These are phyloP conservation scores for Hypoxylon intermedium DNA, from an alignment of 495 filamentous ascomycete species.

Conservation along the genomic window DNA sequence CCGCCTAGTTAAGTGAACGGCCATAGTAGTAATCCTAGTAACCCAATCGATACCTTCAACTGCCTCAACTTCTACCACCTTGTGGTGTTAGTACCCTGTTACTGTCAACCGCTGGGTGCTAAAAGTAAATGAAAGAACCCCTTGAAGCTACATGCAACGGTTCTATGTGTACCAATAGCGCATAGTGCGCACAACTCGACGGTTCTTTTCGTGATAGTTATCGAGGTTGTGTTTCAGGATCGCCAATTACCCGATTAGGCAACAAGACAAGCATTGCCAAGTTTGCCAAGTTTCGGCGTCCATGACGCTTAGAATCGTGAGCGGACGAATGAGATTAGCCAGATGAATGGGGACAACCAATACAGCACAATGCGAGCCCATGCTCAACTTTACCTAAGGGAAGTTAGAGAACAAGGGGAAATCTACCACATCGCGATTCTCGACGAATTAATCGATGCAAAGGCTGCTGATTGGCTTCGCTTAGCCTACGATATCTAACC, in stretches of 20 bases:
- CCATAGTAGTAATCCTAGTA: too few species aligned
- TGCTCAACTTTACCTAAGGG: conserved; percentile 23
- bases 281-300: conserved; percentile 18
- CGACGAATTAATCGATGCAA: not conserved
- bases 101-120: too few species aligned
- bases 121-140: too few species aligned
- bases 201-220: not conserved
- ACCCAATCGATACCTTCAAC: too few species aligned
- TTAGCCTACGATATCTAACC: conserved; percentile 1
- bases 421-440: conserved; percentile 23
- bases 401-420: too few species aligned
- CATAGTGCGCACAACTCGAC: not conserved
- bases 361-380: conserved; percentile 7
- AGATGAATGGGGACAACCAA: conserved; percentile 1
- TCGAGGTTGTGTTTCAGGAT: conserved; percentile 15
- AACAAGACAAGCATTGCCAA: conserved; percentile 30
- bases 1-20: too few species aligned
- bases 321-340: conserved; percentile 13
- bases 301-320: conserved; percentile 20
- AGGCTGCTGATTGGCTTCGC: conserved; percentile 22
- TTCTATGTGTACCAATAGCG: too few species aligned
- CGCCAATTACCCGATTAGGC: conserved; percentile 22
- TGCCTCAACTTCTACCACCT: too few species aligned
- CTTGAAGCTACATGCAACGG: not conserved
- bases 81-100: too few species aligned